Conservation (phyloP, 2,329 filamentous ascomycete genomes). For the Penicillium sp. region DNA sequence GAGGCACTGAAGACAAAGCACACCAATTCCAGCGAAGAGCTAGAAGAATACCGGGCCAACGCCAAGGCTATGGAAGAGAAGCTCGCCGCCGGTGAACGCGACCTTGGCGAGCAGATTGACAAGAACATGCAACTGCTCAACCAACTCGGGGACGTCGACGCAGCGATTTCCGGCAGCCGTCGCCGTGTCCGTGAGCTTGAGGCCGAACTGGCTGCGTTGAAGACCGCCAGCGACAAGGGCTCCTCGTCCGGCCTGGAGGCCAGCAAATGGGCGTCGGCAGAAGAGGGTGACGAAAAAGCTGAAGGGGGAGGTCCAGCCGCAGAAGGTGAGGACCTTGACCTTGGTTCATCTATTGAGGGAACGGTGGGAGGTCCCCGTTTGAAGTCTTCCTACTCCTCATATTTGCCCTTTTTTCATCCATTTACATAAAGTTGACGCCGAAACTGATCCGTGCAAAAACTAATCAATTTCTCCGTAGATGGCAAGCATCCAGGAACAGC, state of each 20-base stretch:
- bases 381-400: slow-evolving; percentile 28
- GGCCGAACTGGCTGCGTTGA: slow-evolving; percentile 36
- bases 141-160: slow-evolving; percentile 38
- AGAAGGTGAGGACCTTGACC: slow-evolving; percentile 47
- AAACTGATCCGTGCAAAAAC: slow-evolving; percentile 17
- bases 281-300: slow-evolving; percentile 26
- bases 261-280: slow-evolving; percentile 41
- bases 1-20: slow-evolving; percentile 30
- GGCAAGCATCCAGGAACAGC: slow-evolving; percentile 47
- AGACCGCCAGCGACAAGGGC: slow-evolving; percentile 32
- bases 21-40: slow-evolving; percentile 27
- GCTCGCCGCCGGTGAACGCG: slow-evolving; percentile 32
- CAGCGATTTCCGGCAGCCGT: slow-evolving; percentile 32
- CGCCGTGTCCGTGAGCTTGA: slow-evolving; percentile 39
- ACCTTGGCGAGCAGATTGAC: slow-evolving; percentile 39
- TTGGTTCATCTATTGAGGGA: slow-evolving; percentile 47
- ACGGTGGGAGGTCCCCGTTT: slow-evolving; percentile 46
- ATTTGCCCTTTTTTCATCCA: slow-evolving; percentile 30
- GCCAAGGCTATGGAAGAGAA: slow-evolving; percentile 33
- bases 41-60: slow-evolving; percentile 30
- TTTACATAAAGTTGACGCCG: slow-evolving; percentile 27
- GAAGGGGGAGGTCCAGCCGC: slow-evolving; percentile 35
- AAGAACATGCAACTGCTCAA: slow-evolving; percentile 41
- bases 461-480: slow-evolving; percentile 36
- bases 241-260: slow-evolving; percentile 32